A percentile compares a stretch with the other conserved stretches of the same genome.
phyloP scores from a whole-genome alignment of 495 filamentous ascomycete genomes.

The Lindgomyces ingoldianus region DNA sequence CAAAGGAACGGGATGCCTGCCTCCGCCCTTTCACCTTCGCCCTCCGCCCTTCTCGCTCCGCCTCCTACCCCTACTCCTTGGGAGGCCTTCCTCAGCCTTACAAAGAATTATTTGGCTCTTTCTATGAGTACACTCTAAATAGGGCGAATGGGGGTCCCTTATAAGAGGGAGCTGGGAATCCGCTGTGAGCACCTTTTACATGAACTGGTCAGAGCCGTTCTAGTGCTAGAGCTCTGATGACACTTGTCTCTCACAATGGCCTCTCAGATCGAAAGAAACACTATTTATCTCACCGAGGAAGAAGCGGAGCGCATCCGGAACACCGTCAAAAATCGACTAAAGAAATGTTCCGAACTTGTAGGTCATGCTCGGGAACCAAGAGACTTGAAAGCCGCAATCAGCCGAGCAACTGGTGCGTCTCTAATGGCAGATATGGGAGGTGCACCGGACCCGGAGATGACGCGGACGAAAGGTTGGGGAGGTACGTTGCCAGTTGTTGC shows the following conservation, averaged over 20 bases:
- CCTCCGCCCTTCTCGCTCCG: too few species aligned
- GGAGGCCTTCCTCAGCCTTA: too few species aligned
- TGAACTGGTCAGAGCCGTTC: too few species aligned
- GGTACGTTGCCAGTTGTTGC: slow-evolving; percentile 35
- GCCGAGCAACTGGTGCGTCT: slow-evolving; percentile 40
- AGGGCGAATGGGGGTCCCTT: too few species aligned
- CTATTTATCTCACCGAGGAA: slow-evolving; percentile 42
- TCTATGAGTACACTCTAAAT: too few species aligned
- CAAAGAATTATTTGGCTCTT: too few species aligned
- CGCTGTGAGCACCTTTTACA: too few species aligned
- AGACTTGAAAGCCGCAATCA: slow-evolving; percentile 30
- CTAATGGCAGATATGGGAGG: slow-evolving; percentile 45
- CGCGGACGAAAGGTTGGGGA: slow-evolving; percentile 16
- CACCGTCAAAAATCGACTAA: slow-evolving; percentile 32
- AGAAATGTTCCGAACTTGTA: slow-evolving; percentile 37
- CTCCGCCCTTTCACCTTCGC: too few species aligned
- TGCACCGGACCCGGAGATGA: slow-evolving; percentile 28
- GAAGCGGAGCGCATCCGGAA: slow-evolving; percentile 41
- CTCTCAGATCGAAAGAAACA: slow-evolving; percentile 16
- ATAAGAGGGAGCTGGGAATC: too few species aligned
- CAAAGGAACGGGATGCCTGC: too few species aligned
- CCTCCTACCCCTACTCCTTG: too few species aligned
- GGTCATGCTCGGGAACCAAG: slow-evolving; percentile 37
- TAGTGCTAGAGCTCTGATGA: too few species aligned
- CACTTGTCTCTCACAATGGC: neutral